A percentile compares a stretch with the other conserved stretches of the same genome.
Evolutionary conservation across 306 rosid species (phyloP).

Genomic region (Arachis stenosperma): DNA sequence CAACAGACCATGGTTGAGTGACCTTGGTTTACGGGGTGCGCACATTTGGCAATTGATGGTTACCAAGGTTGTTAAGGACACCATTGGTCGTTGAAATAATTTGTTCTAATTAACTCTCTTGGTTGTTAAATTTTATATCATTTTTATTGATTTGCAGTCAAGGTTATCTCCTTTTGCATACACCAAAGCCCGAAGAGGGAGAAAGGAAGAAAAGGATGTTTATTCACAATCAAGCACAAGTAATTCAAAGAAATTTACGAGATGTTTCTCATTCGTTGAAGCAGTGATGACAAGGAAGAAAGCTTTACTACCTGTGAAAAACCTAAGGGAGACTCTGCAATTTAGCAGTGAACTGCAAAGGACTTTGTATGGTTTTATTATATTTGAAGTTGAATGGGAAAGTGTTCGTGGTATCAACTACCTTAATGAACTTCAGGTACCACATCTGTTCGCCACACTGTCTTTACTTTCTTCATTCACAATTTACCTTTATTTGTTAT

Average conservation of each 20-base stretch:
- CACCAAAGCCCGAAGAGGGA: constrained; percentile 61
- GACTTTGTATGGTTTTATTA: constrained; percentile 83
- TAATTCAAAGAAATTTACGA: constrained; percentile 50
- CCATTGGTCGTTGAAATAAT: constrained; percentile 26
- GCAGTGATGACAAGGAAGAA: constrained; percentile 62
- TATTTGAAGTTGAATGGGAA: constrained; percentile 86
- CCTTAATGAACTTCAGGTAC: constrained; percentile 95
- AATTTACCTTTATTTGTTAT: constrained; percentile 28
- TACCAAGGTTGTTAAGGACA: constrained; percentile 67
- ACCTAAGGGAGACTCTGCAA: constrained; percentile 64
- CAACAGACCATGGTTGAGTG: constrained; percentile 91
- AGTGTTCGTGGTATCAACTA: constrained; percentile 88
- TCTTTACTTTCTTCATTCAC: constrained; percentile 28
- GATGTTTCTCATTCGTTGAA: constrained; percentile 74
- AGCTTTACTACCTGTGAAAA: constrained; percentile 83
- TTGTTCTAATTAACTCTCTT: constrained; percentile 16
- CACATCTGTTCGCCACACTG: constrained; percentile 31
- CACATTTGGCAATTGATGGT: constrained; percentile 98
- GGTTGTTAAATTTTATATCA: constrained; percentile 4
- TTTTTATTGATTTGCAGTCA: constrained; percentile 62
- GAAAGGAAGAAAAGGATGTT: constrained; percentile 55
- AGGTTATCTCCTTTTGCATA: constrained; percentile 94
- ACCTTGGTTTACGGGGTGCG: constrained; percentile 69
- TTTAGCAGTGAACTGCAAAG: constrained; percentile 74
- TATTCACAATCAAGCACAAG: constrained; percentile 46